Evolutionary conservation across 495 filamentous ascomycete genomes (phyloP), one percentile per base, ranked within the genome.

Genomic region (Tirmania nivea): DNA sequence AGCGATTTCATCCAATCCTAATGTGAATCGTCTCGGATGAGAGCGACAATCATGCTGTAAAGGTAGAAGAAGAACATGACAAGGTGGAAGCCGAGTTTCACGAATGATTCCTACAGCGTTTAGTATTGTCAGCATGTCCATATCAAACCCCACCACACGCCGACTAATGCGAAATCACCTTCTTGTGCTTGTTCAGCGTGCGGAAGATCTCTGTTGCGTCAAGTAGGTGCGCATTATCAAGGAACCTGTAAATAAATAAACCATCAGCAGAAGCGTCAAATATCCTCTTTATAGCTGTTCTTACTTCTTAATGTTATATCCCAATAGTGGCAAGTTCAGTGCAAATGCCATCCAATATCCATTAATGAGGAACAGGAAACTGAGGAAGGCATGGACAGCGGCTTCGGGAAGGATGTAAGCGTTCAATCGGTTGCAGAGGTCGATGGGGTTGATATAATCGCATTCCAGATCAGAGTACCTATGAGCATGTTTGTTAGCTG

Each of bases 21-120:
- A 69, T 88, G 74, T 48, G 84, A 78, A 70, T 97, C 90, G 67
- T 99, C 92, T 61, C 81, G 79, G 74, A 99, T 99, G 52, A 96
- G 73, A 55, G 89, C 89, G 52, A 95, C 90, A 55, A 99, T 99
- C 92, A 99, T 99, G 71, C 78, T 89, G 79, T 96, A 99, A 25
- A 99, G 79, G 71, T 99, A 99, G 78, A 95, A 99, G 77, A 99
- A 99, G 77, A 99, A 99, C 83, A 99, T 92, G 71, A 96, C 67
- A 39, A 99, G 79, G 68, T 96, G 90, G 78, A 99, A 96, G 55
- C 89, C 92, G 37, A 99, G 84, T 70, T 99, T 99, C 71, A 92
- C 81, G 70, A 99, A 96, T 7, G 88, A 95, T 79, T 99, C 92
- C 89, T 95, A 60, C 51, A 47, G 0, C 54, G 34, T 19, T 14